Percentiles rank a stretch among this genome's conserved stretches.
Evolutionary conservation across 805 yeast species (phyloP).

Genomic region (Spathaspora gorwiae): DNA sequence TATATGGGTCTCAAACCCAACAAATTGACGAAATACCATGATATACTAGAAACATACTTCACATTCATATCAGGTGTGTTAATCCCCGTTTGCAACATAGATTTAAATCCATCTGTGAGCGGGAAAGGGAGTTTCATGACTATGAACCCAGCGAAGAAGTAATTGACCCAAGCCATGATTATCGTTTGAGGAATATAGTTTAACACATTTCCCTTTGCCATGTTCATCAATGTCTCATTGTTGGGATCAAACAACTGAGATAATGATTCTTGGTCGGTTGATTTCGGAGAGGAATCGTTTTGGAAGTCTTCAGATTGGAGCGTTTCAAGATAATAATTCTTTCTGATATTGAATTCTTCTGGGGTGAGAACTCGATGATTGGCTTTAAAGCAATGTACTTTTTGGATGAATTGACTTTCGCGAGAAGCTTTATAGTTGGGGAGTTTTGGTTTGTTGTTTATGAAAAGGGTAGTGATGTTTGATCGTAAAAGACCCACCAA

Average conservation of each 20-base stretch:
- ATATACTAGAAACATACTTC: conserved; percentile 86
- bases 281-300: conserved; percentile 32
- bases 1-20: conserved; percentile 80
- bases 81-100: conserved; percentile 87
- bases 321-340: conserved; percentile 41
- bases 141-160: conserved; percentile 87
- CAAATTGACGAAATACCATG: conserved; percentile 92
- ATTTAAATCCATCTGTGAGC: conserved; percentile 80
- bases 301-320: conserved; percentile 51
- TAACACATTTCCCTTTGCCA: conserved; percentile 78
- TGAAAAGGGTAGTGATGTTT: conserved; percentile 55
- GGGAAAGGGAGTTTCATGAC: conserved; percentile 84
- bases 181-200: conserved; percentile 87
- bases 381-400: background rate
- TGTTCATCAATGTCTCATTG: conserved; percentile 66
- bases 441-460: conserved; percentile 51
- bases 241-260: conserved; percentile 71
- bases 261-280: conserved; percentile 33
- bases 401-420: conserved; percentile 11
- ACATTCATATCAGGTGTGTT: conserved; percentile 81
- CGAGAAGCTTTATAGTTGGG: conserved; percentile 45
- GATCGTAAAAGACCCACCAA: conserved; percentile 77
- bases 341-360: conserved; percentile 51
- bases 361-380: conserved; percentile 43
- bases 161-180: conserved; percentile 94